Base-by-base conservation (phyloP, 345 rosid species). In the Psidium guajava region DNA sequence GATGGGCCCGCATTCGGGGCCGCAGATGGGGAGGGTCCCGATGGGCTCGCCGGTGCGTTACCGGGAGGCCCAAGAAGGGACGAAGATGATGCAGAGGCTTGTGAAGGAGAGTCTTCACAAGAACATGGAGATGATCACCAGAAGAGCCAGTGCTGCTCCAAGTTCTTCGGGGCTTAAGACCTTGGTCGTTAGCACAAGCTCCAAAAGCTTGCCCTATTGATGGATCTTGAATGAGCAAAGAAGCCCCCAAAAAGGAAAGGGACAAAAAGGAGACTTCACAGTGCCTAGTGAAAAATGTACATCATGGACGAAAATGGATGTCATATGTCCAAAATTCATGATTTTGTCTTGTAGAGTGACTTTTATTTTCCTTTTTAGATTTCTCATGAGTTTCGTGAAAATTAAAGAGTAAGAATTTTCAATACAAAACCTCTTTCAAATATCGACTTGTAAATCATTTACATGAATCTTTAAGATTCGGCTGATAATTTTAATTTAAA, bases 1-100 rank as follows among this genome's bases (percentile, higher is more conserved):
- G 88, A 91, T 97, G 90, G 98, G 98, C n/a, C 98, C 95, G 11
- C 99, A 97, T 88, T 97, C 99, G 0, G 99, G 99, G 52, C 98
- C 99, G 2, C 99, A 95, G 85, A 85, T 94, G 15, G 90, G 94
- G 51, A 89, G 93, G 86, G 42, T 86, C 12, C 86, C 89, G 20
- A 89, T 93, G 69, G 96, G 95, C 14, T 94, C 98, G 21, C 98
- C 95, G 11, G 73, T 85, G 83, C 92, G 86, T 0, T 90, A 92
- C 21, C 18, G 83, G 86, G 90, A 88, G 22, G 93, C 91, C 22
- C 90, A 85, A 83, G 96, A 94, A 87, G 98, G 98, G 54, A 95
- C 84, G 92, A 95, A 88, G 57, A 85, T 93, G 95, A 95, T 97
- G 96, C 94, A 92, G 88, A 89, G 86, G 84, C 87, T 97, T 85